Percentiles rank a stretch among this genome's conserved stretches.
These are phyloP conservation scores for Bruguiera hainesii DNA, from an alignment of 441 rosid species.

Conservation along the genomic window DNA sequence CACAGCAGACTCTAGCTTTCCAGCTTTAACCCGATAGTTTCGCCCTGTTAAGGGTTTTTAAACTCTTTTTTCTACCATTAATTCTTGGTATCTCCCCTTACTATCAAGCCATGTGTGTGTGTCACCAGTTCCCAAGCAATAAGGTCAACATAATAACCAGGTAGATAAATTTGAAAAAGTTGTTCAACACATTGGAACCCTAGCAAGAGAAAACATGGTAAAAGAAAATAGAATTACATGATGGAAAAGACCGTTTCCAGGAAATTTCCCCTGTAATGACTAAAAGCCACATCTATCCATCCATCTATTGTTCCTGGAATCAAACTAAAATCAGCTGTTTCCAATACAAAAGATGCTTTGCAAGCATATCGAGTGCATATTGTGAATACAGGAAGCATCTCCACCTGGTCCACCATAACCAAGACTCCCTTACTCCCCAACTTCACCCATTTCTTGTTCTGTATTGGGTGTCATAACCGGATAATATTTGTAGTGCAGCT, in stretches of 20 bases:
- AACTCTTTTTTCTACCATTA: no score
- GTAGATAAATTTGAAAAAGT: no score
- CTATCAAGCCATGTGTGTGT: no score
- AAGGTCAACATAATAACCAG: no score
- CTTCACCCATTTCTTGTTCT: constrained; percentile 94
- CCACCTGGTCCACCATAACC: constrained; percentile 7
- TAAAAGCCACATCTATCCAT: constrained; percentile 13
- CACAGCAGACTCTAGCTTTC: no score
- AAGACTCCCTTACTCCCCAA: constrained; percentile 24
- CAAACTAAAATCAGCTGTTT: constrained; percentile 2
- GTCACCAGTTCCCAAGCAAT: no score
- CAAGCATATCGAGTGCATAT: neutral
- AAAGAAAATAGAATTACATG: constrained; percentile 10
- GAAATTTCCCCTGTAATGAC: constrained; percentile 13
- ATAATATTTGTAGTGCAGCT: constrained; percentile 77
- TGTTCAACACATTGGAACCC: neutral
- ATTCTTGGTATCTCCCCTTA: no score
- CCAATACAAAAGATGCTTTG: constrained; percentile 4
- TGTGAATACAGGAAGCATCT: neutral
- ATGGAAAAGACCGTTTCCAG: neutral
- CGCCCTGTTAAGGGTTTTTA: no score
- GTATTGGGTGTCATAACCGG: constrained; percentile 60
- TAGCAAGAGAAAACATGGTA: neutral
- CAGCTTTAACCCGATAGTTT: no score
- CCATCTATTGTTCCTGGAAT: neutral